phyloP scores from a whole-genome alignment of 129 eudicot genomes.

The Flaveria robusta region DNA sequence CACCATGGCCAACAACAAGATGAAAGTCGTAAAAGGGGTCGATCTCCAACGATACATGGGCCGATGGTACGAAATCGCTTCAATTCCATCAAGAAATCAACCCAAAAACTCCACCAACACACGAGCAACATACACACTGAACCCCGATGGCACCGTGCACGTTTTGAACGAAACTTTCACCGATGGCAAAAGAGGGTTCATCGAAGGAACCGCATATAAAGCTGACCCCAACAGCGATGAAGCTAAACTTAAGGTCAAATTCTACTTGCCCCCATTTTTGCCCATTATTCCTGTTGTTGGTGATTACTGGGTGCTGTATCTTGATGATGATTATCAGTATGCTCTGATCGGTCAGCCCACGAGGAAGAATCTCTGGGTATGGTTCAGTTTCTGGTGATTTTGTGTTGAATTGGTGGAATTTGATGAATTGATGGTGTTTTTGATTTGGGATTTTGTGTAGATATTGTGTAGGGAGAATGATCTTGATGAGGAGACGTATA shows the following conservation, averaged over 20 bases:
- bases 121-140: conserved; percentile 77
- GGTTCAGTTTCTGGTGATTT: not conserved
- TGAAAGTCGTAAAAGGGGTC: conserved; percentile 72
- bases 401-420: not conserved
- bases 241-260: conserved; percentile 85
- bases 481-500: conserved; percentile 64
- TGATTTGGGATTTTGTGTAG: conserved; percentile 34
- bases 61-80: conserved; percentile 93
- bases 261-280: conserved; percentile 88
- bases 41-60: conserved; percentile 78
- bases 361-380: conserved; percentile 60
- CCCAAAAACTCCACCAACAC: conserved; percentile 71
- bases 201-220: conserved; percentile 80
- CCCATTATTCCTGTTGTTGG: conserved; percentile 84
- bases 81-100: conserved; percentile 66
- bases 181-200: conserved; percentile 69
- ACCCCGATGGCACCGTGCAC: conserved; percentile 61
- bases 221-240: conserved; percentile 80
- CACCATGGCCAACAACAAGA: conserved; percentile 39
- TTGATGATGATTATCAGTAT: conserved; percentile 70
- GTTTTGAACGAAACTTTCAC: conserved; percentile 88
- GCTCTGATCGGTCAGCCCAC: conserved; percentile 83
- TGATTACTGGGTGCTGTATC: conserved; percentile 77
- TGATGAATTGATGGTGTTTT: not conserved
- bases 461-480: conserved; percentile 60